Conservation (phyloP, 768 basidiomycete genomes). For the Zangia roseola region DNA sequence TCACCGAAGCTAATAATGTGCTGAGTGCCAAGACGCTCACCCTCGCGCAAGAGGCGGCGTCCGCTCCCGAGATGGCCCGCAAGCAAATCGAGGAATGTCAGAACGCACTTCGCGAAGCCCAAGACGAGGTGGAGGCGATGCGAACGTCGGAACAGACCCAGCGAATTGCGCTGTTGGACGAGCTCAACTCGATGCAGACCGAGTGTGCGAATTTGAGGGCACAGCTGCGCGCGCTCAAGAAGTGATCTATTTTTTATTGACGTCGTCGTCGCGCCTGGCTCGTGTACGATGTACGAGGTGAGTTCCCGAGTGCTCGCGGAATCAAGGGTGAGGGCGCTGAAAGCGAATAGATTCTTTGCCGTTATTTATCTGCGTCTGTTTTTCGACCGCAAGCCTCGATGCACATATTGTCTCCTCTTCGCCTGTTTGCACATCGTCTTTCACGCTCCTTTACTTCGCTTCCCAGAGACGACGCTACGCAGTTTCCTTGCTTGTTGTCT, state of each 20-base stretch:
- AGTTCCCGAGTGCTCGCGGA: no score
- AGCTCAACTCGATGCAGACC: conserved; percentile 79
- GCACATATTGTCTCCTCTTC: background rate
- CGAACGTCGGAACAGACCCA: conserved; percentile 74
- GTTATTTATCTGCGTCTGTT: background rate
- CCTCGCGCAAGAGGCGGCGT: conserved; percentile 37
- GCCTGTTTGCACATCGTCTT: background rate
- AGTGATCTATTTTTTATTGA: conserved; percentile 1
- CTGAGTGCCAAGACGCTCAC: conserved; percentile 71
- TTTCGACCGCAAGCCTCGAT: background rate
- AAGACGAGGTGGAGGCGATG: conserved; percentile 69
- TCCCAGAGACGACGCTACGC: background rate
- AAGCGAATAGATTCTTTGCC: background rate
- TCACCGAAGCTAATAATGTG: conserved; percentile 75
- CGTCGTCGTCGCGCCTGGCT: background rate
- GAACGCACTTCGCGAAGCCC: conserved; percentile 59
- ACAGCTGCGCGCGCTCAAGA: conserved; percentile 63
- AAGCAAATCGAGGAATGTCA: conserved; percentile 63
- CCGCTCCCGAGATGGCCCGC: conserved; percentile 45
- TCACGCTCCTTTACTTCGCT: background rate
- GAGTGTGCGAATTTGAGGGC: conserved; percentile 71
- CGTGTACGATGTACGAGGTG: background rate
- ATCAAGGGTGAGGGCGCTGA: no score
- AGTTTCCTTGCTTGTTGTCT: background rate
- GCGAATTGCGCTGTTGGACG: conserved; percentile 81